Conservation (phyloP, 2,329 filamentous ascomycete species). For the Epichloe aotearoae region DNA sequence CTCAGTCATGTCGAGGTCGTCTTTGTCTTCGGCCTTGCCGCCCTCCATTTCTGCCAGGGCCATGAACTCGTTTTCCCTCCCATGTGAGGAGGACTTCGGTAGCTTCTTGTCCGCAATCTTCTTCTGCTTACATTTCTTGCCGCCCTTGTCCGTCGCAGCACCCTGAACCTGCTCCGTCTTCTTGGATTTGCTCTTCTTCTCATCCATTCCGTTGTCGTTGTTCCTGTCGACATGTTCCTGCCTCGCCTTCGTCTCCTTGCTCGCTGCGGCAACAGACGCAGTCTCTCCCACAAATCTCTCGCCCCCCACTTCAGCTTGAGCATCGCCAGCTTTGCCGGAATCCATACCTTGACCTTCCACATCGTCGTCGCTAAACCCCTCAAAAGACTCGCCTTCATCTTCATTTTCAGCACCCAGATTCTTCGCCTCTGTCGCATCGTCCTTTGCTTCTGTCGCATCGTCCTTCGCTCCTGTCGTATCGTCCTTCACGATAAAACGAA, state of each 20-base stretch:
- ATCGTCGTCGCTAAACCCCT: conserved; percentile 46
- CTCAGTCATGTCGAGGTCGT: conserved; percentile 56
- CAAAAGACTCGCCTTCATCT: conserved; percentile 43
- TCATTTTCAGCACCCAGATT: conserved; percentile 8
- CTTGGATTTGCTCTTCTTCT: conserved; percentile 14
- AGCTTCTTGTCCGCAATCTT: conserved; percentile 22
- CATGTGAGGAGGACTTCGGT: conserved; percentile 25
- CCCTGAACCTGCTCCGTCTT: conserved; percentile 5
- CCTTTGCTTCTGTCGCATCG: conserved; percentile 13
- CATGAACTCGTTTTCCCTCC: conserved; percentile 34
- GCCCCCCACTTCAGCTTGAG: conserved; percentile 18
- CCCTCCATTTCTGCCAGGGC: conserved; percentile 38
- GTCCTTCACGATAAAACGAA: conserved; percentile 39
- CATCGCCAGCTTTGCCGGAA: conserved; percentile 19
- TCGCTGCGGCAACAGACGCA: background rate
- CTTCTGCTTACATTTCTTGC: conserved; percentile 14
- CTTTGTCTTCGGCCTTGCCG: conserved; percentile 42
- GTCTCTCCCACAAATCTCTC: conserved; percentile 7
- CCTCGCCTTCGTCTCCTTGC: conserved; percentile 3
- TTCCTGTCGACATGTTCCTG: background rate
- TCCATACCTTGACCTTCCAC: conserved; percentile 19
- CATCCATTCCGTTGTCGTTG: conserved; percentile 4
- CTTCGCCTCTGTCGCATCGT: conserved; percentile 9
- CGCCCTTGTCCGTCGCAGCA: conserved; percentile 7
- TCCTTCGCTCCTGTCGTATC: conserved; percentile 11